Conservation (phyloP, 768 basidiomycete species). For the Jaapia argillacea region DNA sequence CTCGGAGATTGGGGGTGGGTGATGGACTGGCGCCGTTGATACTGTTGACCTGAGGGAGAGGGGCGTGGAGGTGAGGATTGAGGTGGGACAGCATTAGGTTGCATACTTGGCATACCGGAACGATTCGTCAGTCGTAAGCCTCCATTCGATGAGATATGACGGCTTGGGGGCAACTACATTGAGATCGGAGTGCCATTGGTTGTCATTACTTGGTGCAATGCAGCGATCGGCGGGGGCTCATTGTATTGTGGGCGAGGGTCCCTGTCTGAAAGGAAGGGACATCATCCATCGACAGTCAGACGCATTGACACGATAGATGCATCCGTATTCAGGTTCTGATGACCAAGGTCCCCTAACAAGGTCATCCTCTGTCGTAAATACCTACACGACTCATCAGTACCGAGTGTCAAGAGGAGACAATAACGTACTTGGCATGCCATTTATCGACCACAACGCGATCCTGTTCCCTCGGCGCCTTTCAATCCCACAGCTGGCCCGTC, state of each 20-base stretch:
- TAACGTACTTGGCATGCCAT: slow-evolving; percentile 44
- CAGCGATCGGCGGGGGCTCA: slow-evolving; percentile 11
- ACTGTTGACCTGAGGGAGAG: slow-evolving; percentile 18
- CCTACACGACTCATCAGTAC: slow-evolving; percentile 19
- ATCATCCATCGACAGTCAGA: slow-evolving; percentile 41
- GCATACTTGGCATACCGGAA: slow-evolving; percentile 27
- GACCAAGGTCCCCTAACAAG: slow-evolving; percentile 45
- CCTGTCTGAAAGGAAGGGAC: slow-evolving; percentile 36
- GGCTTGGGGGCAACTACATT: slow-evolving; percentile 40
- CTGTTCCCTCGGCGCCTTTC: slow-evolving; percentile 56
- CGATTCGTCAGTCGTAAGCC: slow-evolving; percentile 35
- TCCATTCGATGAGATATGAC: slow-evolving; percentile 46
- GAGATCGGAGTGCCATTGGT: slow-evolving; percentile 45
- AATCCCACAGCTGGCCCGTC: slow-evolving; percentile 46
- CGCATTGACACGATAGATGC: slow-evolving; percentile 31
- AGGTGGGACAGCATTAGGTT: slow-evolving; percentile 17
- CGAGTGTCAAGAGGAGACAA: background rate
- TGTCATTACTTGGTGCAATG: slow-evolving; percentile 9
- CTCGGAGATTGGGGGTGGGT: no score
- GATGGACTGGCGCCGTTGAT: no score
- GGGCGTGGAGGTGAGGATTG: slow-evolving; percentile 22
- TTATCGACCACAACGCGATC: slow-evolving; percentile 63
- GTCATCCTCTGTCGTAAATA: slow-evolving; percentile 47
- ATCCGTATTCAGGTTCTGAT: slow-evolving; percentile 26
- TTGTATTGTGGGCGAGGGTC: slow-evolving; percentile 18